These are phyloP conservation scores for Umbelopsis sp. DNA, from an alignment of 192 early-diverging fungal species.

Conservation along the genomic window DNA sequence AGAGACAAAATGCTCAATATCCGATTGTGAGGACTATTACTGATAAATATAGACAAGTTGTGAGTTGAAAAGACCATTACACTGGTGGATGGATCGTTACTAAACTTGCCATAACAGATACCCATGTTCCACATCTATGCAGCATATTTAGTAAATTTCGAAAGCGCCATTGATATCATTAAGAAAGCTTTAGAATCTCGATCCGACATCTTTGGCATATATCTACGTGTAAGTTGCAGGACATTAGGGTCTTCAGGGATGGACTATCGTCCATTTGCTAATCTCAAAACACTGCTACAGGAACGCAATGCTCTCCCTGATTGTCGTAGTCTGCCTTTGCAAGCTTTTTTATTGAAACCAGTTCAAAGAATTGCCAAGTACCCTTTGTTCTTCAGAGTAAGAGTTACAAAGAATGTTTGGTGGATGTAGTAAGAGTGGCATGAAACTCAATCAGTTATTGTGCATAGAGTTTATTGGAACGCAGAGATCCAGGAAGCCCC, in stretches of 20 bases:
- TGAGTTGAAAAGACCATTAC: background rate
- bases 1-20: conserved; percentile 2
- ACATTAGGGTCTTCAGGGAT: background rate
- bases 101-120: background rate
- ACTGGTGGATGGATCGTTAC: background rate
- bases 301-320: conserved; percentile 7
- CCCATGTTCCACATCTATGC: conserved; percentile 15
- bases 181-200: background rate
- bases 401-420: background rate
- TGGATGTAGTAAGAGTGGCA: background rate
- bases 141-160: conserved; percentile 9
- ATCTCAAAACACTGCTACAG: too few species aligned
- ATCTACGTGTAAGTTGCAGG: background rate
- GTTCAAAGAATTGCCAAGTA: conserved; percentile 4
- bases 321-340: background rate
- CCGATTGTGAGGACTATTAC: background rate
- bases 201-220: background rate
- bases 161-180: background rate
- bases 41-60: conserved; percentile 15
- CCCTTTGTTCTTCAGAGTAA: conserved; percentile 4
- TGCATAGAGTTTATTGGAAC: background rate
- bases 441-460: too few species aligned
- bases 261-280: too few species aligned
- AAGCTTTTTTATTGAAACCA: background rate
- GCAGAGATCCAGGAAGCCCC: background rate